phyloP scores from a whole-genome alignment of 495 filamentous ascomycete genomes.

The Tuber melanosporum region DNA sequence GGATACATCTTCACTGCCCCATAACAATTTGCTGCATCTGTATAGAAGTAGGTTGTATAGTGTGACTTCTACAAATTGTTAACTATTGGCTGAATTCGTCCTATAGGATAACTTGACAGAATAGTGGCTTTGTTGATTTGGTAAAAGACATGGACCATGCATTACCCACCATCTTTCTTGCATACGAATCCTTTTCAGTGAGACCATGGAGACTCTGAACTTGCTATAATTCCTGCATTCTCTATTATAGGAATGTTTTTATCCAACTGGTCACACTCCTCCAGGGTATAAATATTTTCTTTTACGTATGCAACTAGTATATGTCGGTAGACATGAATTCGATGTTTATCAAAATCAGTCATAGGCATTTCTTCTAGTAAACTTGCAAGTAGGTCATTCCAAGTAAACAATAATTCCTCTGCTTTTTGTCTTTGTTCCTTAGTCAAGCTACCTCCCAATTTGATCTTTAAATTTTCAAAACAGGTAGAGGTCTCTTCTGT shows the following conservation, averaged over 20 bases:
- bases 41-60: background rate
- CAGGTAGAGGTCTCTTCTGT: background rate
- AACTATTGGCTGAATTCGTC: constrained; percentile 6
- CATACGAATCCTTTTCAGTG: constrained; percentile 5
- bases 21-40: constrained; percentile 3
- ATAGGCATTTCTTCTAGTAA: background rate
- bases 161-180: background rate
- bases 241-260: no score
- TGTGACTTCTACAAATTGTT: background rate
- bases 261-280: background rate
- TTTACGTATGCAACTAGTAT: background rate
- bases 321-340: background rate
- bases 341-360: background rate
- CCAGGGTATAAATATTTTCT: background rate
- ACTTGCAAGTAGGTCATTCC: constrained; percentile 6
- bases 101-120: background rate
- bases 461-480: background rate
- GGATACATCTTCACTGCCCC: background rate
- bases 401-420: constrained; percentile 2
- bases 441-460: background rate
- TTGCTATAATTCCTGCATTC: constrained; percentile 12
- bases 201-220: constrained; percentile 6
- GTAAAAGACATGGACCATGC: constrained; percentile 12
- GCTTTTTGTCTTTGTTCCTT: background rate
- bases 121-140: background rate